phyloP scores from a whole-genome alignment of 495 filamentous ascomycete genomes.

The Melanomma pulvis-pyrius region DNA sequence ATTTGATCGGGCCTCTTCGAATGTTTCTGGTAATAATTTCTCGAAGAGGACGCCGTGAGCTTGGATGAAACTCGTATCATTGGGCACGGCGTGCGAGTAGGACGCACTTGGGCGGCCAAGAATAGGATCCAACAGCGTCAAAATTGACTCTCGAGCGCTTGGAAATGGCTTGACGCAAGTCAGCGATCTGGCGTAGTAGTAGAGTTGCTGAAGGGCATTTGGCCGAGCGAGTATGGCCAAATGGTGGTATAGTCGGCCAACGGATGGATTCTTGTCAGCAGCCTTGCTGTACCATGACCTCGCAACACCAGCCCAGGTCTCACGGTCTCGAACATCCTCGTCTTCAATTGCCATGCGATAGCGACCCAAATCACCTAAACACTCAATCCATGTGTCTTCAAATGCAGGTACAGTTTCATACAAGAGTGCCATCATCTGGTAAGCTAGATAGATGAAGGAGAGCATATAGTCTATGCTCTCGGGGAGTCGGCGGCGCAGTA shows the following conservation, averaged over 20 bases:
- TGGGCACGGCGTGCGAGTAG: slow-evolving; percentile 45
- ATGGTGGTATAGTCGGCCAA: slow-evolving; percentile 82
- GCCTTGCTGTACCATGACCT: slow-evolving; percentile 81
- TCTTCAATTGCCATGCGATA: slow-evolving; percentile 83
- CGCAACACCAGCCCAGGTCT: slow-evolving; percentile 77
- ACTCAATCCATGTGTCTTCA: slow-evolving; percentile 89
- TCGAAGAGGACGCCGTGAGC: slow-evolving; percentile 70
- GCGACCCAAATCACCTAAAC: slow-evolving; percentile 74
- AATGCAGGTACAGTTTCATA: slow-evolving; percentile 76
- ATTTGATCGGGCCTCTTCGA: slow-evolving; percentile 51
- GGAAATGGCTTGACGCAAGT: slow-evolving; percentile 44
- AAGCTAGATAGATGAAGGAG: slow-evolving; percentile 78
- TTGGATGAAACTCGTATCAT: slow-evolving; percentile 61
- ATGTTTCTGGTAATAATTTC: slow-evolving; percentile 51
- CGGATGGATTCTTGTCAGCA: slow-evolving; percentile 67
- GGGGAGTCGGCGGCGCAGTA: slow-evolving; percentile 70
- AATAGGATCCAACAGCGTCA: slow-evolving; percentile 72
- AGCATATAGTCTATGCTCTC: slow-evolving; percentile 77
- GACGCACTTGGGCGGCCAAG: slow-evolving; percentile 47
- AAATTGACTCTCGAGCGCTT: slow-evolving; percentile 66
- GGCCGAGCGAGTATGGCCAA: slow-evolving; percentile 79
- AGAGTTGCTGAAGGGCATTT: slow-evolving; percentile 72
- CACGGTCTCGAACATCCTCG: slow-evolving; percentile 67
- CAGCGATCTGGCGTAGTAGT: slow-evolving; percentile 60
- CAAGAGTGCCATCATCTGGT: slow-evolving; percentile 77